These are phyloP conservation scores for Leishmania turanica DNA, from an alignment of 208 protist species.

Conservation along the genomic window DNA sequence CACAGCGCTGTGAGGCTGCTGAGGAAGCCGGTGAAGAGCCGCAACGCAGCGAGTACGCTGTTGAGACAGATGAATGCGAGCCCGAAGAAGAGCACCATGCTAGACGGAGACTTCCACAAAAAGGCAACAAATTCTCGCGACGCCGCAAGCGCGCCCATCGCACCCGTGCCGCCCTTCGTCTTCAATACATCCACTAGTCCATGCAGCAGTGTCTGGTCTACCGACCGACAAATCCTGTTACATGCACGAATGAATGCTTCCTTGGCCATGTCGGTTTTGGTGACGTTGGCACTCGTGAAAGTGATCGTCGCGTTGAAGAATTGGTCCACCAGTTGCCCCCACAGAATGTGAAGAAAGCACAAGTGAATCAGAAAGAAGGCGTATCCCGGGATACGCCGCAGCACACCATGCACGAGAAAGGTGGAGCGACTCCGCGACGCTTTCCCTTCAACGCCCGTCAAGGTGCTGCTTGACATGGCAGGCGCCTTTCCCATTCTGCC, in stretches of 20 bases:
- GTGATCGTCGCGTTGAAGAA: slow-evolving; percentile 25
- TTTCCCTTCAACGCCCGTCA: background rate
- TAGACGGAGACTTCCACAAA: slow-evolving; percentile 34
- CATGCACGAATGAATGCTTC: background rate
- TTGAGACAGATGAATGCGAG: slow-evolving; percentile 29
- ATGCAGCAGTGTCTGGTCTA: slow-evolving; percentile 26
- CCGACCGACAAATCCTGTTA: slow-evolving; percentile 19
- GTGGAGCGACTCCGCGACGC: background rate
- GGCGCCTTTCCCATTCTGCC: background rate
- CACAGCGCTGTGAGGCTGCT: slow-evolving; percentile 26
- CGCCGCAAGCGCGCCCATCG: slow-evolving; percentile 4
- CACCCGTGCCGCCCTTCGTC: slow-evolving; percentile 4
- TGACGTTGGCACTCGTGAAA: slow-evolving; percentile 18
- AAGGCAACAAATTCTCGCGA: slow-evolving; percentile 12
- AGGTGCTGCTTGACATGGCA: background rate
- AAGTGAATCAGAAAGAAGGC: slow-evolving; percentile 31
- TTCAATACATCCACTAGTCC: slow-evolving; percentile 23
- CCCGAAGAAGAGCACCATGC: slow-evolving; percentile 36
- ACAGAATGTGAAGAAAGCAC: slow-evolving; percentile 38
- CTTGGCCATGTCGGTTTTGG: slow-evolving; percentile 5
- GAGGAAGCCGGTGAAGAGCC: slow-evolving; percentile 14
- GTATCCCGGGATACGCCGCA: slow-evolving; percentile 31
- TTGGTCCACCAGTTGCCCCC: slow-evolving; percentile 30
- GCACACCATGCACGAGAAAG: slow-evolving; percentile 27
- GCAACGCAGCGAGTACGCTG: slow-evolving; percentile 8